phyloP scores from a whole-genome alignment of 108 stramenopile species.

The Ochromonas danica region DNA sequence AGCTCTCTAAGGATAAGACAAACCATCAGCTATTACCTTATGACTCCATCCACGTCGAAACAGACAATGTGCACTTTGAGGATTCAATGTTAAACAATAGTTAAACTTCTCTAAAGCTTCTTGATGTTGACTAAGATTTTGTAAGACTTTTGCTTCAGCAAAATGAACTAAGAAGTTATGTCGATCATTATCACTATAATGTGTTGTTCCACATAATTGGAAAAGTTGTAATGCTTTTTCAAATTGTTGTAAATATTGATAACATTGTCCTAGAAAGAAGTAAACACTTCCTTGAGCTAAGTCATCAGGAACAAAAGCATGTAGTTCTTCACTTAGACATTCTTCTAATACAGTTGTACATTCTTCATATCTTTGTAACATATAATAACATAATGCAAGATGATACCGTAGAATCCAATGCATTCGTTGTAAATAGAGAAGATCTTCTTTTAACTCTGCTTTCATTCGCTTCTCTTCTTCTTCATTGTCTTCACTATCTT shows the following conservation, averaged over 20 bases:
- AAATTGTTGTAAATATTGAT: not conserved
- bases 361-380: not conserved
- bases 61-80: not conserved
- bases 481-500: not conserved
- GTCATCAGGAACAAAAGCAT: not conserved
- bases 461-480: not conserved
- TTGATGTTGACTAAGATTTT: not conserved
- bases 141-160: not conserved
- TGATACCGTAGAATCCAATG: slow-evolving; percentile 34
- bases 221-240: not conserved
- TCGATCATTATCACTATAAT: not conserved
- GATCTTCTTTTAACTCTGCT: not conserved
- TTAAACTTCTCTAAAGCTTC: not conserved
- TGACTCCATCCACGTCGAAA: slow-evolving; percentile 9
- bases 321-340: not conserved
- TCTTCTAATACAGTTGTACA: not conserved
- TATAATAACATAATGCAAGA: not conserved
- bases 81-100: not conserved
- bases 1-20: too few relatives aligned
- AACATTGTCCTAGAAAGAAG: not conserved
- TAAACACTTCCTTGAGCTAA: not conserved
- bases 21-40: too few relatives aligned
- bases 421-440: not conserved
- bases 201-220: not conserved
- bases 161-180: not conserved